Percentiles rank a stretch among this genome's conserved stretches.
Conservation (phyloP, 495 filamentous ascomycete genomes). For the Cairneyella variabilis region DNA sequence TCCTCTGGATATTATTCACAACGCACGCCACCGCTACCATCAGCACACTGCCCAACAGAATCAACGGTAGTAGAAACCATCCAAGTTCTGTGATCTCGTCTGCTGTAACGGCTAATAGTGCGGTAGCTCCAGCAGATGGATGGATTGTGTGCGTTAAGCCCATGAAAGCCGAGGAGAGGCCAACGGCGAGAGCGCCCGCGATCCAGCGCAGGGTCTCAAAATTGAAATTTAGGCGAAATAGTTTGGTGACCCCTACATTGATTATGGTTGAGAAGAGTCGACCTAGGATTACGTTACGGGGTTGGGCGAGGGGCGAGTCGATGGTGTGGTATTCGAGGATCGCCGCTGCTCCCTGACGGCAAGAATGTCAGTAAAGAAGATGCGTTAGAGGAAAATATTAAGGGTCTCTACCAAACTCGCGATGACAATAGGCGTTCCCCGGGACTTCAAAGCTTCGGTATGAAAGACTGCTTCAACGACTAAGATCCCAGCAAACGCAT, state of each 20-base stretch:
- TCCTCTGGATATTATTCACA: slow-evolving; percentile 72
- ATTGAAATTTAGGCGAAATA: slow-evolving; percentile 58
- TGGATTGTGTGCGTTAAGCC: slow-evolving; percentile 73
- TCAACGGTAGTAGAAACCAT: slow-evolving; percentile 68
- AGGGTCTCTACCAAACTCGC: slow-evolving; percentile 41
- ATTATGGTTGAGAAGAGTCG: slow-evolving; percentile 65
- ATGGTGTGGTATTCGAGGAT: slow-evolving; percentile 70
- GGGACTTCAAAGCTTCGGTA: slow-evolving; percentile 32
- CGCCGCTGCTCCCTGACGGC: slow-evolving; percentile 67
- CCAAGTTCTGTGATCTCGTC: slow-evolving; percentile 53
- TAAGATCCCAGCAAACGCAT: slow-evolving; percentile 45
- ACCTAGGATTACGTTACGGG: slow-evolving; percentile 70
- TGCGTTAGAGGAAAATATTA: not conserved
- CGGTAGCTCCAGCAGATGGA: slow-evolving; percentile 86
- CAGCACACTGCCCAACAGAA: slow-evolving; percentile 59
- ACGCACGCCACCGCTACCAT: slow-evolving; percentile 65
- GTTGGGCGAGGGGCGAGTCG: slow-evolving; percentile 80
- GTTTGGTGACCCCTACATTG: slow-evolving; percentile 67
- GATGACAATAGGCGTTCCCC: slow-evolving; percentile 44
- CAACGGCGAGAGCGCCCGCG: slow-evolving; percentile 66
- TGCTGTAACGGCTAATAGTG: slow-evolving; percentile 69
- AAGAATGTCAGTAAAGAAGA: not conserved
- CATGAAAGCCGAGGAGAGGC: slow-evolving; percentile 68
- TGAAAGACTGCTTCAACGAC: slow-evolving; percentile 42
- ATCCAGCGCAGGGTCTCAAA: slow-evolving; percentile 60